Base-by-base conservation (phyloP, 768 basidiomycete genomes). In the Tricholomella constricta region DNA sequence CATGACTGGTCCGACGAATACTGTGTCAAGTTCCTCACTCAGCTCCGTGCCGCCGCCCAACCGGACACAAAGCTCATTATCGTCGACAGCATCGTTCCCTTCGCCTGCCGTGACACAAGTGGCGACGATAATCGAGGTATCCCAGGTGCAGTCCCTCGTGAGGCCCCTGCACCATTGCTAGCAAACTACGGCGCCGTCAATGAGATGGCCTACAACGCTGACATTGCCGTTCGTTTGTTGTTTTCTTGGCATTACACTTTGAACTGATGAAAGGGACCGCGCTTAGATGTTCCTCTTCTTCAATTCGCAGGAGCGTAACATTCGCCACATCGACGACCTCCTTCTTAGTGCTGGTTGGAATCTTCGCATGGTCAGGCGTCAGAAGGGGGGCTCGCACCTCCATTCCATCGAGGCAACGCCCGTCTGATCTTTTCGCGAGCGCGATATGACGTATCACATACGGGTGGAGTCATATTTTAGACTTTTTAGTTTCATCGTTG, bases 131-230 rank as follows among this genome's bases (percentile, higher is more conserved):
- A 54, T 5, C 8, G 57, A 22, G 53, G 45, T 47, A 62, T 67
- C 22, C 59, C 64, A 17, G 65, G 64, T 0, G 71, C 0, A 69
- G 41, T 43, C 7, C 41, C 41, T 17, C 41, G 23, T 25, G 41
- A 43, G 41, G 41, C 41, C 10, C 41, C 72, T 7, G 60, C 52
- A 2, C 75, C 75, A 1, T 54, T 76, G 4, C 61, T n/a, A n/a
- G n/a, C n/a, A n/a, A n/a, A n/a, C n/a, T n/a, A n/a, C n/a, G n/a
- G n/a, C n/a, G n/a, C 64, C 2, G 52, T 58, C 9, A 44, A 55
- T 23, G 54, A 57, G 58, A 32, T 26, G 42, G 15, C 15, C 26
- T 37, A 22, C 7, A 7, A 5, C 11, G 12, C 19, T 6, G 25
- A 29, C n/a, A 37, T 36, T 11, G 29, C 1, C 25, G 17, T 41